Percentiles rank a stretch among this genome's conserved stretches.
phyloP scores from a whole-genome alignment of 495 filamentous ascomycete species.

The Rhypophila decipiens region DNA sequence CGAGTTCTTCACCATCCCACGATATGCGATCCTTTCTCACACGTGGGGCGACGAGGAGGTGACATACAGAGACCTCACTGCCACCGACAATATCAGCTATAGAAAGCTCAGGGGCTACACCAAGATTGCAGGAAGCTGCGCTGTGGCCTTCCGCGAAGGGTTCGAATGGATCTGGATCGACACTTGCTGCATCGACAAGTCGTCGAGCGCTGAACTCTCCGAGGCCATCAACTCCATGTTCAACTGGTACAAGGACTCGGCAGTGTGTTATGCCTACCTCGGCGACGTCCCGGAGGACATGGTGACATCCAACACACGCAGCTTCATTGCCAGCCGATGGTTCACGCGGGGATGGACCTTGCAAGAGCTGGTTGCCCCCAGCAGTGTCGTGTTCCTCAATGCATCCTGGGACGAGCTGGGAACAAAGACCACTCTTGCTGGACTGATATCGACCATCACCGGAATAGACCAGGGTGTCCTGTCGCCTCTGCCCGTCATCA shows the following conservation, averaged over 20 bases:
- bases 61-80: slow-evolving; percentile 18
- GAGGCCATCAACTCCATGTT: too few species aligned
- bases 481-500: not conserved
- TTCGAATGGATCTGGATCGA: slow-evolving; percentile 34
- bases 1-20: not conserved
- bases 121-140: slow-evolving; percentile 26
- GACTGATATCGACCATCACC: too few species aligned
- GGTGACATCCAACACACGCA: too few species aligned
- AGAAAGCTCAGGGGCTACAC: not conserved
- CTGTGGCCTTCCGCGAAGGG: slow-evolving; percentile 10
- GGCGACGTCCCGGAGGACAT: too few species aligned
- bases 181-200: slow-evolving; percentile 40
- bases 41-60: slow-evolving; percentile 31
- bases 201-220: slow-evolving; percentile 38
- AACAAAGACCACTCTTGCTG: too few species aligned
- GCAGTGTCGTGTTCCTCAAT: too few species aligned
- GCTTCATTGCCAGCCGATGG: too few species aligned
- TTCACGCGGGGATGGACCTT: too few species aligned
- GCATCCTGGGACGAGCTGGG: too few species aligned
- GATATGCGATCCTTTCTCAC: slow-evolving; percentile 35
- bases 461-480: too few species aligned
- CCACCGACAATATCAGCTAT: not conserved
- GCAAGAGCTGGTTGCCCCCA: too few species aligned
- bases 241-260: slow-evolving; percentile 16
- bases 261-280: slow-evolving; percentile 26